Conservation (phyloP, 2,329 filamentous ascomycete species). For the Fusarium tricinctum region DNA sequence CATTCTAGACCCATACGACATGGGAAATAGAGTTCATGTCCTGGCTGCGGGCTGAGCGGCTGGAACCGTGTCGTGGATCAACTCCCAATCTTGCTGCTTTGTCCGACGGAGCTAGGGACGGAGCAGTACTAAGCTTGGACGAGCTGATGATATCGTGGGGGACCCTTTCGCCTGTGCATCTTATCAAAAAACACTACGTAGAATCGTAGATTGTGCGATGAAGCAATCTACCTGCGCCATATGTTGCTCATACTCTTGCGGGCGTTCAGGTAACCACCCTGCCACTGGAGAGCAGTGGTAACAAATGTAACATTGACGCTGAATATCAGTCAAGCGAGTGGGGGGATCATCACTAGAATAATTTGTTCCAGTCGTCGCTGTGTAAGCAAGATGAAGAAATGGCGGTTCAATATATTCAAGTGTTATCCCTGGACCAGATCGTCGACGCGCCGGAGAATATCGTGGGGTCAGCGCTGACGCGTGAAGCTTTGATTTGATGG, state of each 20-base stretch:
- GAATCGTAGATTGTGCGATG: slow-evolving; percentile 16
- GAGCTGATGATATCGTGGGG: slow-evolving; percentile 45
- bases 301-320: slow-evolving; percentile 29
- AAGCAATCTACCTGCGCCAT: slow-evolving; percentile 31
- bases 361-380: slow-evolving; percentile 12
- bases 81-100: slow-evolving; percentile 42
- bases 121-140: slow-evolving; percentile 26
- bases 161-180: slow-evolving; percentile 40
- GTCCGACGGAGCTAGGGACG: slow-evolving; percentile 39
- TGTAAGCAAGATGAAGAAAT: slow-evolving; percentile 9
- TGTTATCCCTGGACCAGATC: slow-evolving; percentile 19
- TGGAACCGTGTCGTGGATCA: slow-evolving; percentile 31
- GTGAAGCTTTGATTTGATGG: slow-evolving; percentile 26
- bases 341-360: slow-evolving; percentile 23
- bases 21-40: slow-evolving; percentile 38
- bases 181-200: slow-evolving; percentile 27
- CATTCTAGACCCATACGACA: slow-evolving; percentile 32
- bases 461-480: slow-evolving; percentile 37
- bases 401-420: not conserved
- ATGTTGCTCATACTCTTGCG: slow-evolving; percentile 42
- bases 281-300: slow-evolving; percentile 5
- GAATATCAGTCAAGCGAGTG: slow-evolving; percentile 21
- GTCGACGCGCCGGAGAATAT: slow-evolving; percentile 18
- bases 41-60: slow-evolving; percentile 29
- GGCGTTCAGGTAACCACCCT: slow-evolving; percentile 38